Percentiles rank a stretch among this genome's conserved stretches.
Evolutionary conservation across 1,284 basidiomycete genomes (phyloP).

Genomic region (Neonothopanus nambi): DNA sequence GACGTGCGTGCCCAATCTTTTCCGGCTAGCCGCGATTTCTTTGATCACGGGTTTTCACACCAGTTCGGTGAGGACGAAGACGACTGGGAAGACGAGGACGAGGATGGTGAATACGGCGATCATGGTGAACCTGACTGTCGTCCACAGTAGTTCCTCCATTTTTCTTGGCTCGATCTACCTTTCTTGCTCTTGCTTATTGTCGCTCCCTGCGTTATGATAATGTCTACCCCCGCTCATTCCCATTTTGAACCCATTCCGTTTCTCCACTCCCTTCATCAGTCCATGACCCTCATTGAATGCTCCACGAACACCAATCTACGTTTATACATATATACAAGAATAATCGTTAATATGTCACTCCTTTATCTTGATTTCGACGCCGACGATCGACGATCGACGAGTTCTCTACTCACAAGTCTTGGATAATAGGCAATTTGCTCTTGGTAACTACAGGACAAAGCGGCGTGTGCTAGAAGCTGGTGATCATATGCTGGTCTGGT

Average conservation of each 20-base stretch:
- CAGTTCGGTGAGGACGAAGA: slow-evolving; percentile 78
- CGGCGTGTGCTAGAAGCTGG: too few relatives aligned
- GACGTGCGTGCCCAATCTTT: slow-evolving; percentile 79
- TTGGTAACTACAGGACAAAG: too few relatives aligned
- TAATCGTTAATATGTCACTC: not conserved
- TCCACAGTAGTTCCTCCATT: slow-evolving; percentile 14
- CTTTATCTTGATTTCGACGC: not conserved
- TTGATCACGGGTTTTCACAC: slow-evolving; percentile 66
- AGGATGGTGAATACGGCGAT: slow-evolving; percentile 34
- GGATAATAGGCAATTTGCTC: too few relatives aligned
- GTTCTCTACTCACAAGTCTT: too few relatives aligned
- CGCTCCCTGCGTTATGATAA: too few relatives aligned
- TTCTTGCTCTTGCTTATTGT: not conserved
- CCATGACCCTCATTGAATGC: not conserved
- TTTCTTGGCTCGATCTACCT: not conserved
- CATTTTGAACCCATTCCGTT: not conserved
- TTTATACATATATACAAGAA: not conserved
- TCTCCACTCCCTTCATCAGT: not conserved
- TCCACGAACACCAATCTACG: not conserved
- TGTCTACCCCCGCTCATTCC: not conserved
- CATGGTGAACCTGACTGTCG: slow-evolving; percentile 29
- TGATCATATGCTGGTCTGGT: not conserved
- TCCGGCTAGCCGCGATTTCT: slow-evolving; percentile 65
- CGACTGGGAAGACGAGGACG: slow-evolving; percentile 62
- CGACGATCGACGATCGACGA: too few relatives aligned